Conservation (phyloP, 75 land plant genomes). For the Pseudotsuga menziesii region DNA sequence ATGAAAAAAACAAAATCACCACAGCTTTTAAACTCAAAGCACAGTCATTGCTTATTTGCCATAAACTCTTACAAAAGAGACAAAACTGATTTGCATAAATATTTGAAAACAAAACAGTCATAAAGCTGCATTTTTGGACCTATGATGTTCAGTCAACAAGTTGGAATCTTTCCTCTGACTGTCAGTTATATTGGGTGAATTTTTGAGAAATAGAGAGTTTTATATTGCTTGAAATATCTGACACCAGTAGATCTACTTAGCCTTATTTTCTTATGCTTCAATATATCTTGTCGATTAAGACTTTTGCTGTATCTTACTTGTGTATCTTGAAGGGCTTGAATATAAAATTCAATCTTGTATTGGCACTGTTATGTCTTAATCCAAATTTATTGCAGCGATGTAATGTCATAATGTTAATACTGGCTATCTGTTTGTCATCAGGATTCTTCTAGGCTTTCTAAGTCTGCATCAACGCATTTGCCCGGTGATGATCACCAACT, state of each 20-base stretch:
- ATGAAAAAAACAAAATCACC: background rate
- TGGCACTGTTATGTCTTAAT: background rate
- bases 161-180: background rate
- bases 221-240: background rate
- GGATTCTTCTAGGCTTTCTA: conserved; percentile 5
- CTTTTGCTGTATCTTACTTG: background rate
- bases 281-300: background rate
- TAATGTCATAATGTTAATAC: background rate
- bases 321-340: background rate
- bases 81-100: background rate
- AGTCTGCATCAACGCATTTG: conserved; percentile 4
- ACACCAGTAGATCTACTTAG: background rate
- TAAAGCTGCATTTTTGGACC: background rate
- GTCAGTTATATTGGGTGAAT: background rate
- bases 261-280: background rate
- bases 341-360: background rate
- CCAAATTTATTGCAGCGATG: background rate
- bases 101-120: background rate
- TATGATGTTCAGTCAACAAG: background rate
- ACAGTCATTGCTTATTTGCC: background rate
- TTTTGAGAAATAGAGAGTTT: background rate
- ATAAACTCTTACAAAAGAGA: background rate
- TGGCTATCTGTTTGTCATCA: background rate
- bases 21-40: background rate
- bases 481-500: conserved; percentile 5